phyloP scores from a whole-genome alignment of 257 asterid genomes.

The Salvia splendens region DNA sequence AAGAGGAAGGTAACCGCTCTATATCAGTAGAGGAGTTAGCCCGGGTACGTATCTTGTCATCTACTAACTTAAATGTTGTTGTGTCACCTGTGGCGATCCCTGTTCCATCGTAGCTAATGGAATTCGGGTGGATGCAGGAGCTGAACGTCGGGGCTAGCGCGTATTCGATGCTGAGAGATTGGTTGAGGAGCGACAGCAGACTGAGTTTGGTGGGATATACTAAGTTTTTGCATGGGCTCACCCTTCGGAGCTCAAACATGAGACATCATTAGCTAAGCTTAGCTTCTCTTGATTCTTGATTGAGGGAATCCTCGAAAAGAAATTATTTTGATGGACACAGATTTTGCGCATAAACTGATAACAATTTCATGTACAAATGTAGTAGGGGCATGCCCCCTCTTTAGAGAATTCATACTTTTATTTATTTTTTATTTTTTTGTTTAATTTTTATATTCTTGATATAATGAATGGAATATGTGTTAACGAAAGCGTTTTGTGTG shows the following conservation, averaged over 20 bases:
- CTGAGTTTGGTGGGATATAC: conserved; percentile 79
- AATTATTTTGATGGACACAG: conserved; percentile 7
- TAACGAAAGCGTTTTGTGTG: background rate
- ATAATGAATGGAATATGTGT: background rate
- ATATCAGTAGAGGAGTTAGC: conserved; percentile 83
- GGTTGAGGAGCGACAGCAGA: conserved; percentile 74
- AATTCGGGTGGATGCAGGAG: conserved; percentile 54
- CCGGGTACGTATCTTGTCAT: conserved; percentile 40
- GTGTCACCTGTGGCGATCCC: too few species aligned
- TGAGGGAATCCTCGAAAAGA: background rate
- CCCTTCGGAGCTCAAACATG: conserved; percentile 70
- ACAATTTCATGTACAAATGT: conserved; percentile 33
- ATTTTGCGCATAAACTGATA: conserved; percentile 20
- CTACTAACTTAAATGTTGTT: too few species aligned
- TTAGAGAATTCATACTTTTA: background rate
- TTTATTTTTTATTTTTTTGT: background rate
- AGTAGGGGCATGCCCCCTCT: conserved; percentile 12
- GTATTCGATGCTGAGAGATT: conserved; percentile 70
- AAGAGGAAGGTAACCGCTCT: conserved; percentile 76
- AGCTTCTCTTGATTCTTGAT: background rate
- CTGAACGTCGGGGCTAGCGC: conserved; percentile 72
- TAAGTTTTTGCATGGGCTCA: conserved; percentile 91
- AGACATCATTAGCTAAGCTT: conserved; percentile 53
- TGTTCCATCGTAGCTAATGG: too few species aligned
- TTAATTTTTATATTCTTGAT: background rate